phyloP scores from a whole-genome alignment of 2,329 filamentous ascomycete species.

The Hortaea werneckii region DNA sequence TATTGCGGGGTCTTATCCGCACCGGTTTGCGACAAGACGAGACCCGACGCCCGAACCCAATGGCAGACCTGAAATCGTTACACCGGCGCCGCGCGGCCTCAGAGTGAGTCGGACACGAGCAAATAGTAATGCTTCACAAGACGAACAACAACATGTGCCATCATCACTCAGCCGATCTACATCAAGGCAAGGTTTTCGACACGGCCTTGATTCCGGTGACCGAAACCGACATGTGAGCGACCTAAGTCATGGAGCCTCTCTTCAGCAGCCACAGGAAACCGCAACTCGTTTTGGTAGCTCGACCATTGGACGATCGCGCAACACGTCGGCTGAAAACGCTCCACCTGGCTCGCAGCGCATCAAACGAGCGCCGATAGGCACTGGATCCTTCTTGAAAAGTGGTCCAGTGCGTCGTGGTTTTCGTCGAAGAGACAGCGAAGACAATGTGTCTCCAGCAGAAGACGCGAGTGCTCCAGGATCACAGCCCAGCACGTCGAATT shows the following conservation, averaged over 20 bases:
- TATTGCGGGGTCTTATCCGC: slow-evolving; percentile 23
- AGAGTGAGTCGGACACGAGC: slow-evolving; percentile 20
- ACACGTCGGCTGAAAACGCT: slow-evolving; percentile 48
- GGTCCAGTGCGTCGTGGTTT: slow-evolving; percentile 60
- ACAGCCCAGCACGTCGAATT: slow-evolving; percentile 15
- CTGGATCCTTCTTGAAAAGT: slow-evolving; percentile 68
- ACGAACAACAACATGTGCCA: slow-evolving; percentile 15
- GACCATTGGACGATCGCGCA: slow-evolving; percentile 41
- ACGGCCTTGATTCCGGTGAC: slow-evolving; percentile 9
- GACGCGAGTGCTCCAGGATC: slow-evolving; percentile 22
- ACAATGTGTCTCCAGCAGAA: slow-evolving; percentile 32
- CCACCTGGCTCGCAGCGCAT: slow-evolving; percentile 66
- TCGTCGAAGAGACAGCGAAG: slow-evolving; percentile 47
- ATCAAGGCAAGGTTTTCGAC: slow-evolving; percentile 17
- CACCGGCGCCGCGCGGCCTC: slow-evolving; percentile 25
- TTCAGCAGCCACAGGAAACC: slow-evolving; percentile 42
- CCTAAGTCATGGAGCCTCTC: slow-evolving; percentile 22
- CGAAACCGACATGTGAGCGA: slow-evolving; percentile 13
- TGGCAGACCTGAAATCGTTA: slow-evolving; percentile 21
- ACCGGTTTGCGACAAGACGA: slow-evolving; percentile 16
- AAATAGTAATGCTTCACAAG: slow-evolving; percentile 27
- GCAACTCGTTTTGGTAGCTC: slow-evolving; percentile 28
- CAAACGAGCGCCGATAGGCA: slow-evolving; percentile 64
- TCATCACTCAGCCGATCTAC: slow-evolving; percentile 21
- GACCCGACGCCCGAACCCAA: slow-evolving; percentile 23